A percentile compares a stretch with the other conserved stretches of the same genome.
Evolutionary conservation across 2,329 filamentous ascomycete species (phyloP).

Genomic region (Alternaria infectoria): DNA sequence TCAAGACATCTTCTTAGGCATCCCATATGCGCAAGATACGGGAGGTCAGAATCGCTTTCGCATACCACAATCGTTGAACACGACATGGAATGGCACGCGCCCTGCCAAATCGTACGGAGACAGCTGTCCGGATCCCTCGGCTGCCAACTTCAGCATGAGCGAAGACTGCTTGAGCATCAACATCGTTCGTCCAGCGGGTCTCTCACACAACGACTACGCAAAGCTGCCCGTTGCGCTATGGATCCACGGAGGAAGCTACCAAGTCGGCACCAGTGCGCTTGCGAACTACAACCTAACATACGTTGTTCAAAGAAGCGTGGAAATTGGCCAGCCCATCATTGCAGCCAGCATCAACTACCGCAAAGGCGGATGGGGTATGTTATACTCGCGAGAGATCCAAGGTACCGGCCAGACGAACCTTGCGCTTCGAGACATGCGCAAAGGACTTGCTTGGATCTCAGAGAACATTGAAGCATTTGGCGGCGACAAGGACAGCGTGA

Average conservation of each 20-base stretch:
- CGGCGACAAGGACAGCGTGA: slow-evolving; percentile 50
- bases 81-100: slow-evolving; percentile 48
- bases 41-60: slow-evolving; percentile 61
- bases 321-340: slow-evolving; percentile 46
- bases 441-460: slow-evolving; percentile 55
- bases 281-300: slow-evolving; percentile 68
- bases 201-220: slow-evolving; percentile 42
- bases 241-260: slow-evolving; percentile 61
- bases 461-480: slow-evolving; percentile 54
- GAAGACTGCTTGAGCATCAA: slow-evolving; percentile 70
- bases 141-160: slow-evolving; percentile 46
- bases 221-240: slow-evolving; percentile 65
- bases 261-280: slow-evolving; percentile 52
- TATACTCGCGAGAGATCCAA: slow-evolving; percentile 57
- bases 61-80: slow-evolving; percentile 57
- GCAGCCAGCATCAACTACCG: slow-evolving; percentile 53
- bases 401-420: slow-evolving; percentile 56
- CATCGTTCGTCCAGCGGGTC: slow-evolving; percentile 61
- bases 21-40: slow-evolving; percentile 65
- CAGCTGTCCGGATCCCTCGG: slow-evolving; percentile 47
- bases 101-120: slow-evolving; percentile 52
- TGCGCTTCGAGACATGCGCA: slow-evolving; percentile 51
- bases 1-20: slow-evolving; percentile 57
- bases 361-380: slow-evolving; percentile 72
- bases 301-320: slow-evolving; percentile 59